Percentiles rank a stretch among this genome's conserved stretches.
Evolutionary conservation across 1,284 basidiomycete genomes (phyloP).

Genomic region (Mrakiaceae sp.): DNA sequence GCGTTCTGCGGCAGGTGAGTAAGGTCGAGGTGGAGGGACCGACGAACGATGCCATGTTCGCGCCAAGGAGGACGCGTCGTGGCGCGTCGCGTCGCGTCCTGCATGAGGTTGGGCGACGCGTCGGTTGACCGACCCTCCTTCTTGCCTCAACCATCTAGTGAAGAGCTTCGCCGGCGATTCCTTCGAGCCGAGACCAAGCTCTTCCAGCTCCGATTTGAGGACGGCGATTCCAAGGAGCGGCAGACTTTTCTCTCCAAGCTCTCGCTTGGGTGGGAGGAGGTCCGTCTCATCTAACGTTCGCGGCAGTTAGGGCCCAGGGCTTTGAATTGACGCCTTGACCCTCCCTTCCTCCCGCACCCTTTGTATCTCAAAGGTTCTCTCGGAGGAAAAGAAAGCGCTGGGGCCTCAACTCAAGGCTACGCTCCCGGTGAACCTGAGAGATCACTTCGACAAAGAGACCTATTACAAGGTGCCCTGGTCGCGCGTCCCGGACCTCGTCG

Average conservation of each 20-base stretch:
- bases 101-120: neutral
- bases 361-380: neutral
- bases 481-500: conserved; percentile 83
- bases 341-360: neutral
- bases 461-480: conserved; percentile 57
- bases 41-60: too few relatives aligned
- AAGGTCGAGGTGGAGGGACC: too few relatives aligned
- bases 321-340: neutral
- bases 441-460: neutral
- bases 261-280: conserved; percentile 65
- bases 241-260: conserved; percentile 61
- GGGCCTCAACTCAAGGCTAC: too few relatives aligned
- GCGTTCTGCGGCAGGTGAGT: conserved; percentile 93
- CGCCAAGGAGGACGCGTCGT: too few relatives aligned
- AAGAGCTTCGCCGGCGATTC: conserved; percentile 81
- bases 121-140: neutral
- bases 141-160: conserved; percentile 41
- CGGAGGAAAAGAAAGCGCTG: neutral
- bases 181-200: conserved; percentile 77
- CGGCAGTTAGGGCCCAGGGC: neutral
- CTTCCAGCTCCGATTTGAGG: conserved; percentile 75
- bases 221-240: conserved; percentile 51
- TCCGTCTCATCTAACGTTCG: conserved; percentile 30
- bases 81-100: too few relatives aligned
- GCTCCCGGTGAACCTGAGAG: too few relatives aligned